These are phyloP conservation scores for Yueomyces sinensis DNA, from an alignment of 805 yeast genomes.

Conservation along the genomic window DNA sequence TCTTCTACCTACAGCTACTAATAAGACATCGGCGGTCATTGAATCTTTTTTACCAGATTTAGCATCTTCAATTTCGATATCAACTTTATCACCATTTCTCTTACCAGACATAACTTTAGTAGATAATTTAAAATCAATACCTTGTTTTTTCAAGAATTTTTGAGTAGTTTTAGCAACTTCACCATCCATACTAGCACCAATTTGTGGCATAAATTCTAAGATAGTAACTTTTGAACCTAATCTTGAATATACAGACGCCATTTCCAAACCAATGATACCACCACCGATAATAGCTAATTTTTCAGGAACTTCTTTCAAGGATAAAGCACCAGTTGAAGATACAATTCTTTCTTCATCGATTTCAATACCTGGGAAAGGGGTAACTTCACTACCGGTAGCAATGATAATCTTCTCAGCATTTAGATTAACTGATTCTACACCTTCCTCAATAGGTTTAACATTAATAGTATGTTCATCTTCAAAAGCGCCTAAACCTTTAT, in stretches of 20 bases:
- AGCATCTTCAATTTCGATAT: slow-evolving; percentile 77
- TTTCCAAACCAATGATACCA: slow-evolving; percentile 98
- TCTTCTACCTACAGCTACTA: slow-evolving; percentile 98
- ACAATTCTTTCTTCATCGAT: slow-evolving; percentile 96
- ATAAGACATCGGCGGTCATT: slow-evolving; percentile 79
- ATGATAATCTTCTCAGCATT: slow-evolving; percentile 81
- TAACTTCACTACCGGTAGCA: slow-evolving; percentile 97
- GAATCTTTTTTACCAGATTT: slow-evolving; percentile 72
- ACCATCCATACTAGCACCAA: slow-evolving; percentile 98
- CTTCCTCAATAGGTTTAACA: slow-evolving; percentile 77
- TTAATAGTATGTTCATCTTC: slow-evolving; percentile 64
- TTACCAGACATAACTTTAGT: slow-evolving; percentile 83
- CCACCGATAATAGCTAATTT: slow-evolving; percentile 90
- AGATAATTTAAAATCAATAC: slow-evolving; percentile 81
- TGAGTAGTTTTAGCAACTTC: slow-evolving; percentile 88
- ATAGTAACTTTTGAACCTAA: slow-evolving; percentile 93
- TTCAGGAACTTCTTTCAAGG: slow-evolving; percentile 84
- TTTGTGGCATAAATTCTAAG: slow-evolving; percentile 75
- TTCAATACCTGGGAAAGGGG: slow-evolving; percentile 97
- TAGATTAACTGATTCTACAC: slow-evolving; percentile 52
- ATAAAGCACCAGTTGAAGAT: slow-evolving; percentile 83
- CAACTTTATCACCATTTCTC: slow-evolving; percentile 79
- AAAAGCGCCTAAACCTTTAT: slow-evolving; percentile 87
- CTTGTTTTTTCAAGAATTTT: slow-evolving; percentile 87
- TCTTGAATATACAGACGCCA: slow-evolving; percentile 97